Conservation (phyloP, 2,329 filamentous ascomycete genomes). For the Alternaria dauci region DNA sequence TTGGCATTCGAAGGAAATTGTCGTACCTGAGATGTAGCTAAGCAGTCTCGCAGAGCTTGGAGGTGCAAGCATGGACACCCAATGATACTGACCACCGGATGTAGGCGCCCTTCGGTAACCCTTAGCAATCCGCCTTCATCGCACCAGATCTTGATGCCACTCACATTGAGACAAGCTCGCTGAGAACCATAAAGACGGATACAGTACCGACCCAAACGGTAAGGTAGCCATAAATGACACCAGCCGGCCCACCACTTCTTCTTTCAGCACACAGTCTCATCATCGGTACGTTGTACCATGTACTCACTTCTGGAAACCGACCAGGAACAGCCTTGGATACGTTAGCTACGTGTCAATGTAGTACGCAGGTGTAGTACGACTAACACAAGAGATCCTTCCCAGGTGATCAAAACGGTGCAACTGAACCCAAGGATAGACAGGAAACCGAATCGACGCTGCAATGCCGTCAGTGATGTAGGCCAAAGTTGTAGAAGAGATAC, state of each 20-base stretch:
- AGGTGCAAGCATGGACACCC: slow-evolving; percentile 54
- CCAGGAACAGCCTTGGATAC: slow-evolving; percentile 24
- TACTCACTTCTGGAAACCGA: slow-evolving; percentile 31
- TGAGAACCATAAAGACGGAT: slow-evolving; percentile 38
- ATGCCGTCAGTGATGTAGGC: neutral
- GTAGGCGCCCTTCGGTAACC: slow-evolving; percentile 30
- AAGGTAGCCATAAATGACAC: slow-evolving; percentile 43
- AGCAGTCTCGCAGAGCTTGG: slow-evolving; percentile 47
- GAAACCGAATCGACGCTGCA: slow-evolving; percentile 39
- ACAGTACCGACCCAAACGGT: slow-evolving; percentile 41
- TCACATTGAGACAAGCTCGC: slow-evolving; percentile 48
- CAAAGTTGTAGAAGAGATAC: neutral
- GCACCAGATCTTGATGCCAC: neutral
- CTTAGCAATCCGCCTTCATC: neutral
- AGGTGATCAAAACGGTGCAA: slow-evolving; percentile 41
- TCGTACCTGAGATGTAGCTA: slow-evolving; percentile 52
- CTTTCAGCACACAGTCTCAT: neutral
- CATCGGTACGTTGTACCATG: neutral
- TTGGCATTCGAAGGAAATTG: neutral
- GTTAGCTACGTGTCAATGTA: slow-evolving; percentile 15
- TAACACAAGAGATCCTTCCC: slow-evolving; percentile 39
- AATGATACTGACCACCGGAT: slow-evolving; percentile 47
- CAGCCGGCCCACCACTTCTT: slow-evolving; percentile 40
- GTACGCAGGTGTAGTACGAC: slow-evolving; percentile 2
- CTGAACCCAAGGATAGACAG: slow-evolving; percentile 38